Conservation (phyloP, 805 yeast genomes). For the Suhomyces kilbournensis region DNA sequence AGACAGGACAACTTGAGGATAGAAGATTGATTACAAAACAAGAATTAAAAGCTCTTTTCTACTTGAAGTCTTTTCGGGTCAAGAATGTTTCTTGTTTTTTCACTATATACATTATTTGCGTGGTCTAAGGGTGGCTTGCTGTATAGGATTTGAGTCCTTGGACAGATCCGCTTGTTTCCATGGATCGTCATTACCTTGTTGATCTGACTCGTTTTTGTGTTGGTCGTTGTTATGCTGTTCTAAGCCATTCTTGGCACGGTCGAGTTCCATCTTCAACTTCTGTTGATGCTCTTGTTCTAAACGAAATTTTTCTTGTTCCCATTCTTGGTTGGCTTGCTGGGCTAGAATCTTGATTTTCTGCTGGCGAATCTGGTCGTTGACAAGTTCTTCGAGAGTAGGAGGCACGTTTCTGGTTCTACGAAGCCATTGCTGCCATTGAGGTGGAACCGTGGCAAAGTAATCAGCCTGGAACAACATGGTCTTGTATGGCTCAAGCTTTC, state of each 20-base stretch:
- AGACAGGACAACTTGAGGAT: neutral
- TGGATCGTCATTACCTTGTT: conserved; percentile 17
- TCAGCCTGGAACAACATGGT: conserved; percentile 51
- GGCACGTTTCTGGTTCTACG: conserved; percentile 55
- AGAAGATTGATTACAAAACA: no score
- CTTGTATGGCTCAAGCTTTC: conserved; percentile 59
- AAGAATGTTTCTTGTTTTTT: neutral
- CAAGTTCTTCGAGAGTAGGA: conserved; percentile 64
- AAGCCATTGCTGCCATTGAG: conserved; percentile 84
- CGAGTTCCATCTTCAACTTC: conserved; percentile 31
- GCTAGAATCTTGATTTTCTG: conserved; percentile 50
- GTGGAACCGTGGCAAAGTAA: conserved; percentile 56
- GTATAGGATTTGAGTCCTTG: conserved; percentile 30
- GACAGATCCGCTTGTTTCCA: conserved; percentile 34
- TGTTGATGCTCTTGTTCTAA: conserved; percentile 31
- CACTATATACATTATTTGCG: conserved; percentile 15
- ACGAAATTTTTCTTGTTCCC: conserved; percentile 35
- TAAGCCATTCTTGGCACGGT: conserved; percentile 19
- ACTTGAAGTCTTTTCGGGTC: neutral
- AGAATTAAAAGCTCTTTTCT: neutral
- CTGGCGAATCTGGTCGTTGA: conserved; percentile 56
- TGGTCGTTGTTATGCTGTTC: neutral
- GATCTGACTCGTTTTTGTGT: neutral
- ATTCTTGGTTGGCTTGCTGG: conserved; percentile 42
- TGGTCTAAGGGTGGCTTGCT: conserved; percentile 38